phyloP scores from a whole-genome alignment of 2,329 filamentous ascomycete species.

The Colletotrichum falcatum region DNA sequence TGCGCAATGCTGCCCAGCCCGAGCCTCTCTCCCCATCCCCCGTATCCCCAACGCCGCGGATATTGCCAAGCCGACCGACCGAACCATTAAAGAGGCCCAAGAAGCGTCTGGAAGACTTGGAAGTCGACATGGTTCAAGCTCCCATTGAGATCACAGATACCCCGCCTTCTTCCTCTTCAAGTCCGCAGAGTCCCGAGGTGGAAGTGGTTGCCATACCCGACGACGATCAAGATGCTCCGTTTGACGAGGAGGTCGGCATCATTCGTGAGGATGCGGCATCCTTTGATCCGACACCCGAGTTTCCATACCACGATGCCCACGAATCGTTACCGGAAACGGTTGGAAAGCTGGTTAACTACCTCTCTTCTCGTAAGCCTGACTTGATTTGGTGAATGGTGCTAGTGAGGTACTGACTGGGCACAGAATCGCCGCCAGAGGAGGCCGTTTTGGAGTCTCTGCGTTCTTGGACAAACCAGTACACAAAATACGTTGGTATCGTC shows the following conservation, averaged over 20 bases:
- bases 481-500: slow-evolving; percentile 54
- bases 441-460: slow-evolving; percentile 58
- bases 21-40: slow-evolving; percentile 59
- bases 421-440: slow-evolving; percentile 58
- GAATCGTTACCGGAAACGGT: slow-evolving; percentile 50
- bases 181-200: slow-evolving; percentile 57
- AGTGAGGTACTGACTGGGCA: slow-evolving; percentile 43
- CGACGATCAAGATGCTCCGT: slow-evolving; percentile 47
- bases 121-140: slow-evolving; percentile 51
- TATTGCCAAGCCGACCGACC: slow-evolving; percentile 32
- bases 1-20: slow-evolving; percentile 60
- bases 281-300: slow-evolving; percentile 58
- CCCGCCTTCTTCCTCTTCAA: slow-evolving; percentile 53
- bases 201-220: slow-evolving; percentile 57
- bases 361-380: slow-evolving; percentile 46
- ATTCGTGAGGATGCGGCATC: slow-evolving; percentile 31
- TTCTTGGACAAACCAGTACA: slow-evolving; percentile 63
- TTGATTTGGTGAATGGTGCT: not conserved
- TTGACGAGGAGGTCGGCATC: slow-evolving; percentile 46
- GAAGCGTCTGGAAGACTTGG: slow-evolving; percentile 58
- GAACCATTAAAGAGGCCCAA: slow-evolving; percentile 46
- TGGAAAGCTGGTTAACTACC: slow-evolving; percentile 53
- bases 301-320: slow-evolving; percentile 58
- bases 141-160: slow-evolving; percentile 45
- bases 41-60: slow-evolving; percentile 53